Percentiles rank a stretch among this genome's conserved stretches.
phyloP scores from a whole-genome alignment of 1,284 basidiomycete genomes.

The Pseudozyma pruni region DNA sequence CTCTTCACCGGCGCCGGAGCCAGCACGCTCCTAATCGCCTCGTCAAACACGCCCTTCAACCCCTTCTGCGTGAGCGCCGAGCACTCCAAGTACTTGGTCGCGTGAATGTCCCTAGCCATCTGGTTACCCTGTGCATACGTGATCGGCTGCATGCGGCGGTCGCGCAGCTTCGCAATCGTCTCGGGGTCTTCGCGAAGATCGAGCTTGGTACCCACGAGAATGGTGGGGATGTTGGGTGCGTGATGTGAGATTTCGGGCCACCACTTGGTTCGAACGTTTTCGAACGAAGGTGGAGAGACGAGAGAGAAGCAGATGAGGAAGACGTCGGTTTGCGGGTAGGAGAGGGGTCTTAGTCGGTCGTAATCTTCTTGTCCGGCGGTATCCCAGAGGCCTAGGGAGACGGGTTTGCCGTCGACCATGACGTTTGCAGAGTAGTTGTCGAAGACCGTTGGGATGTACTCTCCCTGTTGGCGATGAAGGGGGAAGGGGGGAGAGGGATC shows the following conservation, averaged over 20 bases:
- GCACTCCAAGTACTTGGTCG: constrained; percentile 91
- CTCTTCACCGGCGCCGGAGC: constrained; percentile 63
- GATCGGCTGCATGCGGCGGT: constrained; percentile 94
- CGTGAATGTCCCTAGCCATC: constrained; percentile 93
- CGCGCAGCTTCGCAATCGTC: constrained; percentile 90
- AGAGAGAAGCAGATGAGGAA: constrained; percentile 99
- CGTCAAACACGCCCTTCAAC: constrained; percentile 66
- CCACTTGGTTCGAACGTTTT: constrained; percentile 94
- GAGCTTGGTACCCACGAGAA: constrained; percentile 96
- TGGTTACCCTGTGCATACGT: constrained; percentile 87
- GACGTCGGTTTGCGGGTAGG: constrained; percentile 98
- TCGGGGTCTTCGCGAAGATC: constrained; percentile 94
- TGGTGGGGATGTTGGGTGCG: constrained; percentile 88
- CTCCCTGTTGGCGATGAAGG: constrained; percentile 36
- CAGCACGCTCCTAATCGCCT: constrained; percentile 64
- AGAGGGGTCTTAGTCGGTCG: constrained; percentile 95
- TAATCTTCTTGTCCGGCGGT: constrained; percentile 72
- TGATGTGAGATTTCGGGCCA: constrained; percentile 76
- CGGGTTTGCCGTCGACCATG: constrained; percentile 98
- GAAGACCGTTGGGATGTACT: constrained; percentile 75
- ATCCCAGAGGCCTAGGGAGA: constrained; percentile 91
- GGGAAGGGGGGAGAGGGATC: too few species aligned
- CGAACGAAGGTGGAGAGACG: constrained; percentile 95
- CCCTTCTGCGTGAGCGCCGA: constrained; percentile 96
- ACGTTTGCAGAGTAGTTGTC: constrained; percentile 92